Evolutionary conservation across 1,284 basidiomycete species (phyloP), one percentile per base, ranked within the genome.

Genomic region (Cryptococcus sp.): DNA sequence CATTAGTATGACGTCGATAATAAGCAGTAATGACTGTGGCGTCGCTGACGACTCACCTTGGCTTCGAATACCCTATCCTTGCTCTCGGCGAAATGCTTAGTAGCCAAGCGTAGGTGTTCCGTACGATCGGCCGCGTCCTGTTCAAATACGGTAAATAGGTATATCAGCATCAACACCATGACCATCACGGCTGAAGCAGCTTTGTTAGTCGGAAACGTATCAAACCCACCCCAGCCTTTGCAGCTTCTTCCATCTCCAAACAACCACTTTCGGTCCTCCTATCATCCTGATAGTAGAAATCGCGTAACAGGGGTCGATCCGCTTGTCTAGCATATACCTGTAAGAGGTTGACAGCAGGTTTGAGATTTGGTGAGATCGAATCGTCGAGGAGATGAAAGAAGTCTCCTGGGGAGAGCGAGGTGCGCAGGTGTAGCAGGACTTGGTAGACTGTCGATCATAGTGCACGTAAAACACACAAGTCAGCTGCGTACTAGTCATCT

Each of bases 201-300:
- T 35, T 8, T 35, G 31, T 35, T 8, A 4, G 2, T 10, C 7
- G 31, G 10, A 35, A 13, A 4, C 5, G 8, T 5, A 13, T 16
- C 20, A 52, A 13, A 74, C 84, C 60, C 62, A 89, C 88, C 54
- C 75, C 74, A 76, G 86, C 85, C 40, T 78, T 74, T 6, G 84
- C 81, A 16, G 92, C 90, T 73, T 96, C 93, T 45, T 91, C 89
- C 45, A 99, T 80, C 42, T 86, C 88, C 6, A 98, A 80, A 17
- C 90, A 84, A 0, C 92, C 96, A 72, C 88, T 93, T 70, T 98
- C 94, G 7, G 91, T 88, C 47, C 95, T 84, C 60, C 95, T 84
- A 78, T 99, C 96, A 72, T 99, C 96, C 52, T 95, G 95, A 74
- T 95, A 99, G 79, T 95, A 99, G 77, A 96, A 98, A 75, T 99